These are phyloP conservation scores for Salix suchowensis DNA, from an alignment of 345 rosid genomes.

Conservation along the genomic window DNA sequence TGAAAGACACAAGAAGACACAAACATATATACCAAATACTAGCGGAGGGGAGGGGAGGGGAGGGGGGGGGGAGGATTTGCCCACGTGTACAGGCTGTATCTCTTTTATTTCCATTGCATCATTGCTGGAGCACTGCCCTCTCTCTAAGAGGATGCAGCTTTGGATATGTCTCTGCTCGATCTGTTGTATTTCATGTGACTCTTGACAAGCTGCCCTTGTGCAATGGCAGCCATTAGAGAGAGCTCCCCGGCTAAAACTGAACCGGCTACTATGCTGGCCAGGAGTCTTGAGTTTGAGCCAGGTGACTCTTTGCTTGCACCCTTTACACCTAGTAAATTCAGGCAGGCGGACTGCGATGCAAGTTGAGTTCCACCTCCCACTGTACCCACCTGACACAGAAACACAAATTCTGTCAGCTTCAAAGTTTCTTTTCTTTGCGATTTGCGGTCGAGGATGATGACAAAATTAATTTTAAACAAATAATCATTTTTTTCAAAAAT, in stretches of 20 bases:
- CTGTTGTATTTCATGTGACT: slow-evolving; percentile 95
- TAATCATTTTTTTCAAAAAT: no score
- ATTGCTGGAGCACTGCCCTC: background rate
- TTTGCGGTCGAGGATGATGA: no score
- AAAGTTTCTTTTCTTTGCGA: no score
- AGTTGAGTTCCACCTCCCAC: slow-evolving; percentile 93
- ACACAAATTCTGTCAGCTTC: background rate
- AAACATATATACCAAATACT: no score
- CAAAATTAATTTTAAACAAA: no score
- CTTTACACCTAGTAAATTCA: slow-evolving; percentile 72
- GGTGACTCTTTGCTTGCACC: slow-evolving; percentile 65
- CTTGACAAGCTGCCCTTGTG: slow-evolving; percentile 79
- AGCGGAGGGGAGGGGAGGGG: no score
- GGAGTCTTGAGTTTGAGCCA: slow-evolving; percentile 62
- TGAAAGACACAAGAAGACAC: no score
- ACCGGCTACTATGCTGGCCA: slow-evolving; percentile 76
- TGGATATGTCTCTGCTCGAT: slow-evolving; percentile 62
- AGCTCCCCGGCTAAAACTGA: slow-evolving; percentile 80
- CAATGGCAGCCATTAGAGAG: slow-evolving; percentile 82
- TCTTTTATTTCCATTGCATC: slow-evolving; percentile 3
- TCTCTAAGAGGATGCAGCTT: slow-evolving; percentile 30
- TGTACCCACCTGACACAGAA: slow-evolving; percentile 60
- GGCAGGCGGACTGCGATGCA: slow-evolving; percentile 80
- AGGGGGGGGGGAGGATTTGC: no score
- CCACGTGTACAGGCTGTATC: background rate